These are phyloP conservation scores for Diaporthe ilicicola DNA, from an alignment of 2,329 filamentous ascomycete genomes.

Conservation along the genomic window DNA sequence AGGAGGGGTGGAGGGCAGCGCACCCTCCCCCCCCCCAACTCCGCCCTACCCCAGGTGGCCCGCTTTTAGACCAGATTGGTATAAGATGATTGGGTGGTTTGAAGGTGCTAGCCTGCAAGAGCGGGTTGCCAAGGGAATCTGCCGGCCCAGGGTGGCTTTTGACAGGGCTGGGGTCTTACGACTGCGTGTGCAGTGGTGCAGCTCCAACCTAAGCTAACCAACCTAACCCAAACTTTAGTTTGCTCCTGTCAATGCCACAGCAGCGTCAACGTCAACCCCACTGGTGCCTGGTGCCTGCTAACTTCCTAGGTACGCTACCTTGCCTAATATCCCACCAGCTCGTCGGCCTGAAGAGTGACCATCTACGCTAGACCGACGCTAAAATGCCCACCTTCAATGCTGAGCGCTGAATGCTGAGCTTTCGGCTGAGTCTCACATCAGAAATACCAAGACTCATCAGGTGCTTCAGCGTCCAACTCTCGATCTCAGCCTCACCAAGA, in stretches of 20 bases:
- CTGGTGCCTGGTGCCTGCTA: slow-evolving; percentile 29
- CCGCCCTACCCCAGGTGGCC: neutral
- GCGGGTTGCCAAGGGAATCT: slow-evolving; percentile 10
- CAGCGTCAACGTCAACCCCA: slow-evolving; percentile 26
- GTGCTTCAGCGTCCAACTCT: neutral
- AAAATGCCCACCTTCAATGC: neutral
- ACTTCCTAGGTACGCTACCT: neutral
- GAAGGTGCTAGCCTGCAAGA: neutral
- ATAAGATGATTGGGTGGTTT: slow-evolving; percentile 18
- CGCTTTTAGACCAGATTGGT: neutral
- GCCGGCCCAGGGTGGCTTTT: neutral
- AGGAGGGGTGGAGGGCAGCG: neutral
- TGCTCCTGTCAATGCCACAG: slow-evolving; percentile 4
- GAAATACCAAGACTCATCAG: slow-evolving; percentile 1
- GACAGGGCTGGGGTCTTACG: slow-evolving; percentile 2
- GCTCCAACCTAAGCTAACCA: neutral
- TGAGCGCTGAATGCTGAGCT: neutral
- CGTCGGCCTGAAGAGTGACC: neutral
- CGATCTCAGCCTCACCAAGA: slow-evolving; percentile 26
- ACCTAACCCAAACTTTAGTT: slow-evolving; percentile 2
- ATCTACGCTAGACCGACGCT: neutral
- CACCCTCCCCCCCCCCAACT: too few species aligned
- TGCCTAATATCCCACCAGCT: neutral
- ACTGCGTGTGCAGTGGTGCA: neutral
- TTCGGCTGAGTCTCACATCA: slow-evolving; percentile 28